Evolutionary conservation across 2,329 filamentous ascomycete species (phyloP), one percentile per base, ranked within the genome.

Genomic region (Nemania diffusa): DNA sequence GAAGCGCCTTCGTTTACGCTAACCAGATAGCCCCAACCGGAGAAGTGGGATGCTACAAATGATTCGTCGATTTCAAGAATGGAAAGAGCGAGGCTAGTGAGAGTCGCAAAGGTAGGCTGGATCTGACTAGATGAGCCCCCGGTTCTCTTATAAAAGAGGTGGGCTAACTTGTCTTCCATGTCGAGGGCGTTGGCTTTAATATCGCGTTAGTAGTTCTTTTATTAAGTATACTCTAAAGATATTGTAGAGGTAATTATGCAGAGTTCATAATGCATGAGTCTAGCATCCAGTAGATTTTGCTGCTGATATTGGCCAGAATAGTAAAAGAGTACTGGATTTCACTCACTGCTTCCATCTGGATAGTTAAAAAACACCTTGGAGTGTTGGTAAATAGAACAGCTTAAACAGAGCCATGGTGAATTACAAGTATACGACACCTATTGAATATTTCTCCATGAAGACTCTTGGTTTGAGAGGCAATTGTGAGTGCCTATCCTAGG

Each of bases 351-450:
- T 29, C 48, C 17, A 55, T 62, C 34, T 22, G 32, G 58, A 20
- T 50, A 62, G 26, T 62, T 34, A 24, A 62, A 62, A n/a, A 62
- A 62, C n/a, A 46, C 58, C 58, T 62, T 32, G 3, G 34, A 32
- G 1, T 2, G 29, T 62, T 34, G 55, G 58, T 15, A 62, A n/a
- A 46, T 3, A 32, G n/a, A n/a, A n/a, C n/a, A 42, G 8, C 15
- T 42, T 3, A 20, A 20, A 37, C 5, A 6, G 34, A 34, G 9
- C 15, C 1, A 62, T 62, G 37, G 26, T 20, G 37, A 46, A 2
- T 55, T 62, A 62, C 58, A 34, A 62, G 58, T 46, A 29, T 46
- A 9, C 58, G 37, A 11, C 58, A 62, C n/a, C n/a, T n/a, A 34
- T 62, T 37, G 27, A 62, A 62, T 26, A 62, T 46, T n/a, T 55